Evolutionary conservation across 2,329 filamentous ascomycete genomes (phyloP).

Genomic region (Harringtonia lauricola): DNA sequence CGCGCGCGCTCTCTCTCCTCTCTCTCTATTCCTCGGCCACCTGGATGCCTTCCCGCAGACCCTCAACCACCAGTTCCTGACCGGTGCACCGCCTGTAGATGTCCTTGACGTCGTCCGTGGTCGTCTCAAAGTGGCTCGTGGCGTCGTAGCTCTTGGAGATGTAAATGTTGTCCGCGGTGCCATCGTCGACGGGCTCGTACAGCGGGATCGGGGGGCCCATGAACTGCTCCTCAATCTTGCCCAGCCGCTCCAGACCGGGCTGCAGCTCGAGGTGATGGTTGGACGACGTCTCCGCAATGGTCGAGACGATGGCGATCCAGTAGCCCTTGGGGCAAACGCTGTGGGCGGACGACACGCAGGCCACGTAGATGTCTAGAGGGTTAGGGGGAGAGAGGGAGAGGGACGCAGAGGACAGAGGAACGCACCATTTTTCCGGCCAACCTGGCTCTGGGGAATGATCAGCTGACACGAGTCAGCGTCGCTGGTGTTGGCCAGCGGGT

Average conservation of each 20-base stretch:
- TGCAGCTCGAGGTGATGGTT: slow-evolving; percentile 96
- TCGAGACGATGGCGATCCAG: slow-evolving; percentile 97
- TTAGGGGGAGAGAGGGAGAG: slow-evolving; percentile 3
- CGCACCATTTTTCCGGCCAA: slow-evolving; percentile 89
- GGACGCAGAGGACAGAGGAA: slow-evolving; percentile 2
- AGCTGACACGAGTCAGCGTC: slow-evolving; percentile 85
- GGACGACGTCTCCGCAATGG: slow-evolving; percentile 80
- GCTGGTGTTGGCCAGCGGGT: slow-evolving; percentile 82
- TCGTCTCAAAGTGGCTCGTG: slow-evolving; percentile 93
- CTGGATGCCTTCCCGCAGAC: slow-evolving; percentile 67
- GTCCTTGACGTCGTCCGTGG: slow-evolving; percentile 82
- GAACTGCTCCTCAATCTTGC: slow-evolving; percentile 93
- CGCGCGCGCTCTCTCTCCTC: too few relatives aligned
- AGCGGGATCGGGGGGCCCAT: slow-evolving; percentile 86
- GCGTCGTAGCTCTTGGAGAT: slow-evolving; percentile 99
- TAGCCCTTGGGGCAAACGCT: slow-evolving; percentile 98
- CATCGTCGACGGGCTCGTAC: slow-evolving; percentile 80
- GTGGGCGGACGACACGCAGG: slow-evolving; percentile 88
- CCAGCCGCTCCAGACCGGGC: slow-evolving; percentile 83
- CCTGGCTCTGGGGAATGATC: slow-evolving; percentile 96
- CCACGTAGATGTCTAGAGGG: slow-evolving; percentile 79
- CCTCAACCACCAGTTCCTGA: slow-evolving; percentile 79
- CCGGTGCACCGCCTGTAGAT: slow-evolving; percentile 79
- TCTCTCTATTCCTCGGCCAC: slow-evolving; percentile 61
- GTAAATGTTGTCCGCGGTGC: slow-evolving; percentile 81